These are phyloP conservation scores for Termitomyces sp. DNA, from an alignment of 768 basidiomycete species.

Conservation along the genomic window DNA sequence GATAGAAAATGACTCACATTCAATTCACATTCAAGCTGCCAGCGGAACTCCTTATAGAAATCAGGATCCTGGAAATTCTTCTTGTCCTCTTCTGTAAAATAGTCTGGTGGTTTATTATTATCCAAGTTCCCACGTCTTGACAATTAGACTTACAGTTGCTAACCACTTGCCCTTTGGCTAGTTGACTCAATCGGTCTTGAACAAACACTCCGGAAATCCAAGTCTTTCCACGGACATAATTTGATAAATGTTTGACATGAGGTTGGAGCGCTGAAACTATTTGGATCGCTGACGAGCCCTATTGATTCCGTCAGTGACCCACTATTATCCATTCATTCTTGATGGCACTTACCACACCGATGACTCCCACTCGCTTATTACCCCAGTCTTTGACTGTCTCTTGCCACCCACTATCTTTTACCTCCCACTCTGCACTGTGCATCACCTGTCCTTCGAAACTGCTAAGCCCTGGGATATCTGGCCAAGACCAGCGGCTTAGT, in stretches of 20 bases:
- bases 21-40: slow-evolving; percentile 40
- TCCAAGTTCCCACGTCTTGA: not conserved
- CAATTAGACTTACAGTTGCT: slow-evolving; percentile 36
- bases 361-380: slow-evolving; percentile 49
- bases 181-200: slow-evolving; percentile 29
- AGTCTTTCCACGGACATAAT: slow-evolving; percentile 56
- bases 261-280: slow-evolving; percentile 54
- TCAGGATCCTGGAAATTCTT: slow-evolving; percentile 40
- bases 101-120: slow-evolving; percentile 23
- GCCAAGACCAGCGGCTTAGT: slow-evolving; percentile 62
- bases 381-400: slow-evolving; percentile 43
- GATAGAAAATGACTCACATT: slow-evolving; percentile 31
- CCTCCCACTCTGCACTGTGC: slow-evolving; percentile 62
- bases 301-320: not conserved
- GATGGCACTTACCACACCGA: slow-evolving; percentile 45
- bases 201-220: slow-evolving; percentile 49
- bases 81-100: slow-evolving; percentile 47
- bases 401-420: slow-evolving; percentile 31
- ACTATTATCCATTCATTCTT: not conserved
- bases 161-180: slow-evolving; percentile 31
- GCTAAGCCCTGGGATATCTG: slow-evolving; percentile 53
- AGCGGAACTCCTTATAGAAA: slow-evolving; percentile 44
- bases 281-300: slow-evolving; percentile 63
- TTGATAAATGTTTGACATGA: slow-evolving; percentile 40
- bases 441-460: slow-evolving; percentile 52